Percentiles rank a stretch among this genome's conserved stretches.
These are phyloP conservation scores for Penicillium mononematosum DNA, from an alignment of 495 filamentous ascomycete genomes.

Conservation along the genomic window DNA sequence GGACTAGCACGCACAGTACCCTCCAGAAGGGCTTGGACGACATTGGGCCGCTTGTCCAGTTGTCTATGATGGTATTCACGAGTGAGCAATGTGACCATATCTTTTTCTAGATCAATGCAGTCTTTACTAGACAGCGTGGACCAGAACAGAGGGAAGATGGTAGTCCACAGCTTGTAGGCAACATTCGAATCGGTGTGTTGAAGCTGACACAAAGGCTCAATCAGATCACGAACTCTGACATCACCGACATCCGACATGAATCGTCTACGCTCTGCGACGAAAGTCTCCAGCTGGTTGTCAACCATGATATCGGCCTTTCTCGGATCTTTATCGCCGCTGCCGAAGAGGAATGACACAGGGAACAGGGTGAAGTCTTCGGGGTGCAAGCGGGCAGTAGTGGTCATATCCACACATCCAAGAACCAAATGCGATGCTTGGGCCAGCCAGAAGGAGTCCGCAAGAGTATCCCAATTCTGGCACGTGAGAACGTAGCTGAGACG, in stretches of 20 bases:
- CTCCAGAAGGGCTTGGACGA: slow-evolving; percentile 85
- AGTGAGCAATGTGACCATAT: slow-evolving; percentile 78
- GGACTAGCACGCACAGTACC: slow-evolving; percentile 79
- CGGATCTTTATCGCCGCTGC: slow-evolving; percentile 62
- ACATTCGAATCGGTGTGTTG: slow-evolving; percentile 83
- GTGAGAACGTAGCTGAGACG: slow-evolving; percentile 83
- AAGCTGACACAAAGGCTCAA: slow-evolving; percentile 89
- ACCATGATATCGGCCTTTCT: slow-evolving; percentile 70
- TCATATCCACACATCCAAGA: slow-evolving; percentile 86
- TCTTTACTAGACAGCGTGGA: slow-evolving; percentile 83
- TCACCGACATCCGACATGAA: slow-evolving; percentile 82
- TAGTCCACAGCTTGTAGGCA: slow-evolving; percentile 84
- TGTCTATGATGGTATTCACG: slow-evolving; percentile 95
- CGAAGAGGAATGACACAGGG: slow-evolving; percentile 65
- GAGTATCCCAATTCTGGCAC: slow-evolving; percentile 96
- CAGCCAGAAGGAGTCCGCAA: slow-evolving; percentile 94
- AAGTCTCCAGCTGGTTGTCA: slow-evolving; percentile 75
- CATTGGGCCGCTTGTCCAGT: slow-evolving; percentile 90
- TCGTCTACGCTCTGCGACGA: slow-evolving; percentile 73
- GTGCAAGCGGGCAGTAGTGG: slow-evolving; percentile 69
- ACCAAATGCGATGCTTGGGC: slow-evolving; percentile 90
- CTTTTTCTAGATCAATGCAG: slow-evolving; percentile 84
- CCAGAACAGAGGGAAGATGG: slow-evolving; percentile 91
- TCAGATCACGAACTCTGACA: slow-evolving; percentile 78
- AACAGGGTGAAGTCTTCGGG: slow-evolving; percentile 77